These are phyloP conservation scores for Pilasporangium apinafurcum DNA, from an alignment of 352 stramenopile genomes.

Conservation along the genomic window DNA sequence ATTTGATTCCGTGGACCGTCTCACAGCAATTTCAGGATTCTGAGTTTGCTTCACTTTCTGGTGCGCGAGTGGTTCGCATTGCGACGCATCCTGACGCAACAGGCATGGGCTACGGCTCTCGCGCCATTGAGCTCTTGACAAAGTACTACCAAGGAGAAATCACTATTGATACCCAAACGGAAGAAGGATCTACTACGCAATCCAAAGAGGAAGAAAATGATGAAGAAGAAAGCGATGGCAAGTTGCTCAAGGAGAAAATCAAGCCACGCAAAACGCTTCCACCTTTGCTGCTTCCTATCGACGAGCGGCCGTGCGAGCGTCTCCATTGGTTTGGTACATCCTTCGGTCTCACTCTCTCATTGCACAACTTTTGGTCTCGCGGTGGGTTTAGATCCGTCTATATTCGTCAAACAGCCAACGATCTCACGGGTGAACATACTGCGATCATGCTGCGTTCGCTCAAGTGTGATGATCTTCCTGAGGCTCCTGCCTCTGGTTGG, in stretches of 20 bases:
- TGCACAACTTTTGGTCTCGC: constrained; percentile 98
- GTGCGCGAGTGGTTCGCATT: constrained; percentile 96
- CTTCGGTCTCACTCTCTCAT: constrained; percentile 94
- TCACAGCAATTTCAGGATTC: constrained; percentile 99
- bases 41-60: constrained; percentile 96
- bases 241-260: constrained; percentile 84
- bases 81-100: constrained; percentile 96
- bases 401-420: constrained; percentile 98
- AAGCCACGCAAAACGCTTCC: constrained; percentile 96
- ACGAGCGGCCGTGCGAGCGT: constrained; percentile 90
- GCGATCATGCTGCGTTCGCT: constrained; percentile 88
- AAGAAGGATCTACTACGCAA: constrained; percentile 21
- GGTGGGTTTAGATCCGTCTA: constrained; percentile 96
- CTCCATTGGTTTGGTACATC: constrained; percentile 98
- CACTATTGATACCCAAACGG: constrained; percentile 38
- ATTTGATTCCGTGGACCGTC: constrained; percentile 99
- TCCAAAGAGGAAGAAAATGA: constrained; percentile 40
- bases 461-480: constrained; percentile 69
- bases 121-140: constrained; percentile 93
- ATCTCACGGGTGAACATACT: constrained; percentile 98
- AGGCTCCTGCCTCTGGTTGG: constrained; percentile 86
- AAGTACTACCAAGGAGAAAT: constrained; percentile 99
- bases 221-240: constrained; percentile 41
- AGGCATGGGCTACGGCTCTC: constrained; percentile 97
- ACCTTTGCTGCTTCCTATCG: constrained; percentile 93